These are phyloP conservation scores for Cytospora chrysosperma DNA, from an alignment of 2,329 filamentous ascomycete genomes.

Conservation along the genomic window DNA sequence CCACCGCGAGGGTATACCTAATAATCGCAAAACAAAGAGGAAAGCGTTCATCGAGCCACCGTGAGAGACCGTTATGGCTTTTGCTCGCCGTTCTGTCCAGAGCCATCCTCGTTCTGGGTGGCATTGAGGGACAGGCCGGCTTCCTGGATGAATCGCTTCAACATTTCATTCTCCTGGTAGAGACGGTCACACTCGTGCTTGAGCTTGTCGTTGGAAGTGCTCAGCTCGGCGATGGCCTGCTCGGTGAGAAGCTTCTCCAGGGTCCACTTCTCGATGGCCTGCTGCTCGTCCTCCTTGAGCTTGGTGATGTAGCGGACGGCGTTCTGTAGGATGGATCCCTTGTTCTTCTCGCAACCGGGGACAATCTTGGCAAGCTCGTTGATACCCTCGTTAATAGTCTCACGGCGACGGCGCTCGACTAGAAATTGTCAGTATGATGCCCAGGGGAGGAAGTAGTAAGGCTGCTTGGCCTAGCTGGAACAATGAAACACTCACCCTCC, in stretches of 20 bases:
- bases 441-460: neutral
- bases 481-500: constrained; percentile 67
- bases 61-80: constrained; percentile 22
- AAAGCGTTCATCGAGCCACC: constrained; percentile 22
- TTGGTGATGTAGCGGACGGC: constrained; percentile 94
- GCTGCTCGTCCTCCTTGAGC: constrained; percentile 88
- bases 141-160: constrained; percentile 68
- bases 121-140: constrained; percentile 49
- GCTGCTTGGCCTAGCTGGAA: neutral
- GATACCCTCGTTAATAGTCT: constrained; percentile 98
- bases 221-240: constrained; percentile 85
- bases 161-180: constrained; percentile 74
- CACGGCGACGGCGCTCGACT: constrained; percentile 95
- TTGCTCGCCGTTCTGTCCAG: constrained; percentile 37
- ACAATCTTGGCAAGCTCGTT: constrained; percentile 98
- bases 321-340: constrained; percentile 91
- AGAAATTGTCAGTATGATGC: constrained; percentile 24
- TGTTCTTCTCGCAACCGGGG: constrained; percentile 97
- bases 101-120: constrained; percentile 29
- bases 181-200: constrained; percentile 77
- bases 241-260: constrained; percentile 87
- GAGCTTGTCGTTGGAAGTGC: constrained; percentile 81
- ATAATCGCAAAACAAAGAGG: constrained; percentile 13
- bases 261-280: constrained; percentile 94
- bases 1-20: constrained; percentile 19